Evolutionary conservation across 768 basidiomycete genomes (phyloP).

Genomic region (Tulasnella sp.): DNA sequence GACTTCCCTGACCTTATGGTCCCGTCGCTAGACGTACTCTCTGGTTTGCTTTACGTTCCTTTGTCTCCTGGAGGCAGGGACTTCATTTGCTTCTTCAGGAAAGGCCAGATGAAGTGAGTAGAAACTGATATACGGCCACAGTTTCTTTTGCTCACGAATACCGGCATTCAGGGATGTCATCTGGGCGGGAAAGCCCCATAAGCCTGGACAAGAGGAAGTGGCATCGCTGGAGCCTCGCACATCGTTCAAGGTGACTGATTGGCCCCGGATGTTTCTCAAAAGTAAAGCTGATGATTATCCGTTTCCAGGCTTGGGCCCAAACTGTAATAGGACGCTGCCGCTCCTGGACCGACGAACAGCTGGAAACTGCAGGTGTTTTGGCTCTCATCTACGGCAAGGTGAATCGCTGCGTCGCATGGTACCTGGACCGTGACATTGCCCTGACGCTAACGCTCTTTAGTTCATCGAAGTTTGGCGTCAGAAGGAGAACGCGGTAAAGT

Average conservation of each 20-base stretch:
- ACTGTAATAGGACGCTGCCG: conserved; percentile 58
- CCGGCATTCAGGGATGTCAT: conserved; percentile 44
- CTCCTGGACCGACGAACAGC: conserved; percentile 72
- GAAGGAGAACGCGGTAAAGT: conserved; percentile 64
- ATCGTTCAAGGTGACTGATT: conserved; percentile 49
- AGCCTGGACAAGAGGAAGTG: conserved; percentile 33
- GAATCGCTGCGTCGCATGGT: conserved; percentile 15
- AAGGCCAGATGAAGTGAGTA: conserved; percentile 45
- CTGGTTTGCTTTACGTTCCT: conserved; percentile 68
- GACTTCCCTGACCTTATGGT: conserved; percentile 69
- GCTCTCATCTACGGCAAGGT: conserved; percentile 73
- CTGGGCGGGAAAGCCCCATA: conserved; percentile 73
- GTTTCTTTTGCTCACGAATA: background rate
- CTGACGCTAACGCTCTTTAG: conserved; percentile 30
- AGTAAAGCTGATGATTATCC: too few relatives aligned
- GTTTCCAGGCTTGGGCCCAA: conserved; percentile 57
- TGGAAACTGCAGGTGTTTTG: conserved; percentile 73
- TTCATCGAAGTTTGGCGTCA: conserved; percentile 84
- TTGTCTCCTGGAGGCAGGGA: conserved; percentile 64
- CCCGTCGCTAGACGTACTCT: conserved; percentile 53
- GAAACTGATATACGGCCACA: background rate
- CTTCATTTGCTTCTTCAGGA: conserved; percentile 74
- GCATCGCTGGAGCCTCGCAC: conserved; percentile 61
- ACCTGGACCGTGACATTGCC: background rate
- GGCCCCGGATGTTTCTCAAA: background rate